These are phyloP conservation scores for Yamadazyma spencermartinsiae DNA, from an alignment of 1,139 yeast genomes.

Conservation along the genomic window DNA sequence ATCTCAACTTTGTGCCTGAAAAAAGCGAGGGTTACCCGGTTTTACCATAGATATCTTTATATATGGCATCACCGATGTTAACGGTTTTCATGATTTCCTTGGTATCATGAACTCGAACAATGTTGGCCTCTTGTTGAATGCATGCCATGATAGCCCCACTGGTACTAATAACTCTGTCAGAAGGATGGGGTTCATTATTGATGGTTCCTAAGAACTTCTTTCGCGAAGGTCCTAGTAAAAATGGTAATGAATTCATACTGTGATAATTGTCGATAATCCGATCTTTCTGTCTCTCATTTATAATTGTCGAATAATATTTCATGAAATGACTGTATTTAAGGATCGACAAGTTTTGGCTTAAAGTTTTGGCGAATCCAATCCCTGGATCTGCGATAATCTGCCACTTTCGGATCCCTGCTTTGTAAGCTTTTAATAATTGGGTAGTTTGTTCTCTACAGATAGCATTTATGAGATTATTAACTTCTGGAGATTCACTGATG, in stretches of 20 bases:
- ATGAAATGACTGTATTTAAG: constrained; percentile 59
- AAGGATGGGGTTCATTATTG: constrained; percentile 50
- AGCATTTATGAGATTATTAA: constrained; percentile 40
- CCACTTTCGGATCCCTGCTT: constrained; percentile 77
- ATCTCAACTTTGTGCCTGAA: not conserved
- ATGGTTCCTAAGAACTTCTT: constrained; percentile 81
- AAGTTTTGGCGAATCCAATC: constrained; percentile 84
- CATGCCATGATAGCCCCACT: constrained; percentile 76
- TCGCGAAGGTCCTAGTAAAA: constrained; percentile 83
- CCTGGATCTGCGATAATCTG: constrained; percentile 94
- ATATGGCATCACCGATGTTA: constrained; percentile 75
- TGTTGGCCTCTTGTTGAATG: constrained; percentile 72
- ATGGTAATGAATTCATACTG: constrained; percentile 56
- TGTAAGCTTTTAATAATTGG: constrained; percentile 57
- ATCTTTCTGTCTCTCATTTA: constrained; percentile 24
- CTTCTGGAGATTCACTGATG: constrained; percentile 23
- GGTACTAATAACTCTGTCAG: constrained; percentile 71
- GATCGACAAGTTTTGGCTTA: constrained; percentile 65
- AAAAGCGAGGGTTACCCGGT: not conserved
- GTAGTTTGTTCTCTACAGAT: constrained; percentile 64
- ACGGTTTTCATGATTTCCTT: constrained; percentile 63
- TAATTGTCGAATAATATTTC: constrained; percentile 47
- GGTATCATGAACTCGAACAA: constrained; percentile 89
- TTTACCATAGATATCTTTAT: constrained; percentile 31
- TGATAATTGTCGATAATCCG: constrained; percentile 28